Base-by-base conservation (phyloP, 371 early-diverging fungal species). In the Mortierella sp. region DNA sequence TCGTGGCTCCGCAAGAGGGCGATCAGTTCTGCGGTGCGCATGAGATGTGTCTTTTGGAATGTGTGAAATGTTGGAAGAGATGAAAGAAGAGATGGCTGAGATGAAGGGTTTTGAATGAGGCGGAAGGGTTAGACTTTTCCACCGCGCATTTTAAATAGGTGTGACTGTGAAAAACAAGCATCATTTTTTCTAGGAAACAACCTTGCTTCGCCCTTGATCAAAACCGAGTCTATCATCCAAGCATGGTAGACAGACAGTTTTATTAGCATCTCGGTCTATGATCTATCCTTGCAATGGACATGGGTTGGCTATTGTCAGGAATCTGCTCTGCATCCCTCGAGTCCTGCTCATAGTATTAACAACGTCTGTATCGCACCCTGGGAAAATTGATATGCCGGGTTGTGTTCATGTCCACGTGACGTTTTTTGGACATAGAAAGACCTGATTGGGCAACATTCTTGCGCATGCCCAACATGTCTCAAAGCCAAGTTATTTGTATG, bases 11-110 rank as follows among this genome's bases (percentile, higher is more conserved):
- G 70, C 34, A 82, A 41, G 64, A 77, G 74, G 26, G 68, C 67
- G 34, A 82, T 82, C 47, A 82, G 69, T 24, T 82, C 82, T n/a
- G 74, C 69, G 8, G 82, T 82, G n/a, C 71, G 74, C 82, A 82
- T 82, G 26, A 40, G 44, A 43, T 14, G 1, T 66, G 44, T 64
- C 24, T 64, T 26, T 0, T 1, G 5, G 22, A 22, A 14, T 47
- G 31, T 16, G 1, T 34, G 9, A 19, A 37, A 31, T 6, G 52
- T 52, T 14, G 55, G 29, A 53, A 3, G 19, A 61, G 34, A 2
- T n/a, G 48, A 39, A 8, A 61, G 3, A 22, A 34, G 22, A 61
- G 61, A 61, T 5, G 14, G n/a, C n/a, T 26, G 10, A 5, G 29
- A 19, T 48, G 26, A 22, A 31, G 58, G 9, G 50, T 7, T n/a